phyloP scores from a whole-genome alignment of 805 yeast genomes.

The Kazachstania kunashirensis region DNA sequence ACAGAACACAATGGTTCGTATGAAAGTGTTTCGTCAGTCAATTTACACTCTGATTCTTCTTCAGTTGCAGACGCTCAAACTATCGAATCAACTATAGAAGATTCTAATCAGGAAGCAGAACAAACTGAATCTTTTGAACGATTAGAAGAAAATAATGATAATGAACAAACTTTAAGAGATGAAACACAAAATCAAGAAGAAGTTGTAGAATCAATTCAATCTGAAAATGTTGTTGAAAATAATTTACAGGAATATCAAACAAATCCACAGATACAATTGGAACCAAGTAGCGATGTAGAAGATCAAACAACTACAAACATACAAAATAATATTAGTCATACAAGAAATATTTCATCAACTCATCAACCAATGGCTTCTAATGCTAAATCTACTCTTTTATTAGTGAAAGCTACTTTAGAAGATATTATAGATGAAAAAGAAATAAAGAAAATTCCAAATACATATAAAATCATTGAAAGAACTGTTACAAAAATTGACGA shows the following conservation, averaged over 20 bases:
- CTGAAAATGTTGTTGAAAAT: too few relatives aligned
- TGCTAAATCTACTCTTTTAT: conserved; percentile 27
- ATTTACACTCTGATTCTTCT: conserved; percentile 3
- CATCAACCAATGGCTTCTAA: conserved; percentile 13
- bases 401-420: conserved; percentile 52
- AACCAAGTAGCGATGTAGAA: too few relatives aligned
- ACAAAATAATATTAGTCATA: conserved; percentile 4
- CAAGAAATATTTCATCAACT: conserved; percentile 8
- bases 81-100: conserved; percentile 2
- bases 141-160: conserved; percentile 1
- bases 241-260: too few relatives aligned
- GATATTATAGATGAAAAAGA: conserved; percentile 51
- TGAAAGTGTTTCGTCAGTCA: conserved; percentile 5
- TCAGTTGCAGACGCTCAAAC: conserved; percentile 6
- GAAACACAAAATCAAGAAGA: conserved; percentile 3
- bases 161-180: conserved; percentile 7
- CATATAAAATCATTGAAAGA: conserved; percentile 28
- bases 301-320: not conserved
- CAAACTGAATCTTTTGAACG: conserved; percentile 18
- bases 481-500: conserved; percentile 24
- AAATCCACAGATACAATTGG: too few relatives aligned
- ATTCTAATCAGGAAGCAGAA: conserved; percentile 18
- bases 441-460: conserved; percentile 38
- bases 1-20: conserved; percentile 2
- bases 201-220: not conserved